These are phyloP conservation scores for Omphalotus olearius DNA, from an alignment of 1,284 basidiomycete genomes.

Conservation along the genomic window DNA sequence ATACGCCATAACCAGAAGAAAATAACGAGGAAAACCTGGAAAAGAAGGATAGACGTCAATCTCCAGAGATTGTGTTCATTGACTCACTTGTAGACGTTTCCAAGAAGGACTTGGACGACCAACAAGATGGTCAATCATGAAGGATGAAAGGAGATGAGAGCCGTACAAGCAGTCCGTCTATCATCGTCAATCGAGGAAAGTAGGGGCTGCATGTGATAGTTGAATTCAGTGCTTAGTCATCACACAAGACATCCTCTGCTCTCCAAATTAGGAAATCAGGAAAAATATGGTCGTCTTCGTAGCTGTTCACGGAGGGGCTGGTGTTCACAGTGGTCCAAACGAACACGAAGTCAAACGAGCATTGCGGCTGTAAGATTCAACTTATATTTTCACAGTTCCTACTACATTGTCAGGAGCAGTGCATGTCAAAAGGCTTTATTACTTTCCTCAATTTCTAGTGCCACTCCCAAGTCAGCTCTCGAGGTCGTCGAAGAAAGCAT, in stretches of 20 bases:
- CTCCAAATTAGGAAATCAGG: background rate
- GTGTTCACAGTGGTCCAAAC: conserved; percentile 40
- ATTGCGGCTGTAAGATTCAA: conserved; percentile 43
- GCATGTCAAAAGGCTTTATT: conserved; percentile 40
- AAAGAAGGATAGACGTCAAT: background rate
- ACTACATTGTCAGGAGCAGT: conserved; percentile 18
- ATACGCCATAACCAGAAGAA: conserved; percentile 89
- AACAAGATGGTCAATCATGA: conserved; percentile 54
- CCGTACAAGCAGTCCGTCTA: no score
- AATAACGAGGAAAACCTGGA: conserved; percentile 80
- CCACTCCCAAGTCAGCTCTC: conserved; percentile 24
- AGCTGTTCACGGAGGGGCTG: conserved; percentile 70
- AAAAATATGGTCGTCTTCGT: conserved; percentile 23
- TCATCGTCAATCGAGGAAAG: background rate
- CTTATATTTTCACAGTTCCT: background rate
- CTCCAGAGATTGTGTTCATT: conserved; percentile 2
- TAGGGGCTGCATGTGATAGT: conserved; percentile 32
- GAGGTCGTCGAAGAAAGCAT: conserved; percentile 51
- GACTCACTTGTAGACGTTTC: conserved; percentile 67
- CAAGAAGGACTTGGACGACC: conserved; percentile 75
- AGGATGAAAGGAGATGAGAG: background rate
- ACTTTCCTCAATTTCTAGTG: conserved; percentile 8
- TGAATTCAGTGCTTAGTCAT: background rate
- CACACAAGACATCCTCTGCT: background rate
- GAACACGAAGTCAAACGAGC: conserved; percentile 49